Evolutionary conservation across 2,329 filamentous ascomycete species (phyloP).

Genomic region (Cordyceps sp.): DNA sequence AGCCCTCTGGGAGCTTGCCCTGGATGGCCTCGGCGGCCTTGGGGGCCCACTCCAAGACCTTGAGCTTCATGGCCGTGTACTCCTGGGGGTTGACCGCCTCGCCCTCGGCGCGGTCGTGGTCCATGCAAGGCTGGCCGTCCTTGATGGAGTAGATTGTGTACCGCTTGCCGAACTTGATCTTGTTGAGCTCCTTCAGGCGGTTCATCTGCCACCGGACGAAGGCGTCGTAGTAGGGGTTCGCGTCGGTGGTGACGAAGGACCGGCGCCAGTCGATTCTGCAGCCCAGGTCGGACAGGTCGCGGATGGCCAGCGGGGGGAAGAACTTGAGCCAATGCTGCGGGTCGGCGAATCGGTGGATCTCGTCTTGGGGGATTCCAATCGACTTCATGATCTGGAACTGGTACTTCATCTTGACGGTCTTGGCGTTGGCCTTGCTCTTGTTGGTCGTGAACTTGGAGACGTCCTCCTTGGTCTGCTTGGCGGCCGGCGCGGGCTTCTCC

Average conservation of each 20-base stretch:
- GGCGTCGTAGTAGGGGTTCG: slow-evolving; percentile 90
- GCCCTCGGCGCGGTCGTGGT: slow-evolving; percentile 28
- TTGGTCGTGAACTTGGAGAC: slow-evolving; percentile 82
- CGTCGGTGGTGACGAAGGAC: slow-evolving; percentile 86
- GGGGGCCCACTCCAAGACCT: slow-evolving; percentile 77
- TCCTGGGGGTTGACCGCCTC: slow-evolving; percentile 58
- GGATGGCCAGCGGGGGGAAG: slow-evolving; percentile 49
- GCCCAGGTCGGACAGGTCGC: slow-evolving; percentile 70
- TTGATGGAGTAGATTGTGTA: slow-evolving; percentile 68
- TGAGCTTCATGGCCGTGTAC: slow-evolving; percentile 84
- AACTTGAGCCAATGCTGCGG: slow-evolving; percentile 81
- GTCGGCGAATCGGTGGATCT: slow-evolving; percentile 89
- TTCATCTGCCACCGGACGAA: slow-evolving; percentile 98
- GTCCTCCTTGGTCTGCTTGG: slow-evolving; percentile 60
- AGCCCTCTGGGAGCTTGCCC: slow-evolving; percentile 61
- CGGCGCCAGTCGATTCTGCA: slow-evolving; percentile 85
- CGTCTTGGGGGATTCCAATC: slow-evolving; percentile 69
- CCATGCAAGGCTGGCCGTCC: slow-evolving; percentile 28
- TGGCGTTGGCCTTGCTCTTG: slow-evolving; percentile 82
- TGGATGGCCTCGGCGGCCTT: slow-evolving; percentile 54
- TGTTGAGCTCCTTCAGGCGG: slow-evolving; percentile 70
- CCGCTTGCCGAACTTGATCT: slow-evolving; percentile 84
- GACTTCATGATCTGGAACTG: slow-evolving; percentile 92
- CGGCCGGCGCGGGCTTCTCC: slow-evolving; percentile 34
- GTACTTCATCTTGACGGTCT: slow-evolving; percentile 87